Percentiles rank a stretch among this genome's conserved stretches.
Conservation (phyloP, 139 green algal species). For the Dunaliella sp. region DNA sequence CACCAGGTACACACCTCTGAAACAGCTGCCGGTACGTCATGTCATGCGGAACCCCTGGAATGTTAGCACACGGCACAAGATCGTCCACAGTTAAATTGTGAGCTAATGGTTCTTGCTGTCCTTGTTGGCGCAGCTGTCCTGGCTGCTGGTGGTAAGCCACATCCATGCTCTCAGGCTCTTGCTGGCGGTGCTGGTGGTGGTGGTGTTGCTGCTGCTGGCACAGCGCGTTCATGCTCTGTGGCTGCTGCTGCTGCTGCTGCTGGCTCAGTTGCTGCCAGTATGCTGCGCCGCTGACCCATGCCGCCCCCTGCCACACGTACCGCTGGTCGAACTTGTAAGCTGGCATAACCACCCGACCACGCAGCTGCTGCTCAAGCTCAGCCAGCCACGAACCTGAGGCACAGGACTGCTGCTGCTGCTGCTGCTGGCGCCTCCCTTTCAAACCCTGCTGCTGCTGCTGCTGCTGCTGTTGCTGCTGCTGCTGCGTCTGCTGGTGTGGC, state of each 20-base stretch:
- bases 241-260: not conserved
- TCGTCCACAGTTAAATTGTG: too few relatives aligned
- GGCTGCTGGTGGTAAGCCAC: too few relatives aligned
- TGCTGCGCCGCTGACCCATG: not conserved
- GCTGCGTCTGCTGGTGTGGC: not conserved
- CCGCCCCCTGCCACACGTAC: not conserved
- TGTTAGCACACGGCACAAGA: too few relatives aligned
- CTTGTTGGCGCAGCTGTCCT: not conserved
- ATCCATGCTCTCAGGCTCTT: too few relatives aligned
- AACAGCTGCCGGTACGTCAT: not conserved
- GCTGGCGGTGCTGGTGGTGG: not conserved
- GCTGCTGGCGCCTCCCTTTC: not conserved
- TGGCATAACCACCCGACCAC: not conserved
- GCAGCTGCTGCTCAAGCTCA: not conserved
- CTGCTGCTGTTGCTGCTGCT: not conserved
- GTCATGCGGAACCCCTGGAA: too few relatives aligned
- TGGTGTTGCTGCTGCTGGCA: not conserved
- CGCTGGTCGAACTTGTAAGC: not conserved
- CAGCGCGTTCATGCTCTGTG: too few relatives aligned
- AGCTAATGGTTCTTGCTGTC: too few relatives aligned
- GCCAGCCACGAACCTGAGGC: not conserved
- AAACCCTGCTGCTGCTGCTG: not conserved
- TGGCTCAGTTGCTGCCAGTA: not conserved
- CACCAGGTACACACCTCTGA: too few relatives aligned
- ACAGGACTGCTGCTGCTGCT: not conserved